Evolutionary conservation across 2,329 filamentous ascomycete genomes (phyloP).

Genomic region (Alternaria infectoria): DNA sequence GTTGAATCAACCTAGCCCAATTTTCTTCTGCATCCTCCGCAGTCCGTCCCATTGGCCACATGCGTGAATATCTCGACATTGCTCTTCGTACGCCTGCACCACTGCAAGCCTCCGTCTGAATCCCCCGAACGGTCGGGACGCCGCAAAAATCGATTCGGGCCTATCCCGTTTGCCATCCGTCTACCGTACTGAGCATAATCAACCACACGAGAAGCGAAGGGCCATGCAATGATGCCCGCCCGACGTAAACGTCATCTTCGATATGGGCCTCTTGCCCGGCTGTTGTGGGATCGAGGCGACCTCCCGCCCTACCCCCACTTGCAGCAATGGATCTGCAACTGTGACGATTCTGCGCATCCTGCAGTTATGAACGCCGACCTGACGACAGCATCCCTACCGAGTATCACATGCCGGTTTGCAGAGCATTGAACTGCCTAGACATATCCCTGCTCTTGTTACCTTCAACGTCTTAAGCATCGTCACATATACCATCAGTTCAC

Average conservation of each 20-base stretch:
- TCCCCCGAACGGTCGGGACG: constrained; percentile 7
- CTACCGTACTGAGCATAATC: neutral
- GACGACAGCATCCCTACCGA: neutral
- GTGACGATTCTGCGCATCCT: constrained; percentile 7
- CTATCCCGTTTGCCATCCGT: neutral
- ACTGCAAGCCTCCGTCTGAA: constrained; percentile 18
- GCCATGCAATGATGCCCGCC: constrained; percentile 2
- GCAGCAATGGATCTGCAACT: constrained; percentile 1
- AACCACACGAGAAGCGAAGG: neutral
- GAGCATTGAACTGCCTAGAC: neutral
- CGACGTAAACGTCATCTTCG: constrained; percentile 6
- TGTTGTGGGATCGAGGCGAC: neutral
- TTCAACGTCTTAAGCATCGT: neutral
- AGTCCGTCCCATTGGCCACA: constrained; percentile 20
- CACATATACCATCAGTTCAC: neutral
- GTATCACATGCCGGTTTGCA: neutral
- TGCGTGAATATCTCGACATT: constrained; percentile 10
- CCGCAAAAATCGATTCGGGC: neutral
- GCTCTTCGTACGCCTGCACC: constrained; percentile 18
- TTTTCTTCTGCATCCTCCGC: constrained; percentile 11
- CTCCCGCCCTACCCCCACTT: constrained; percentile 3
- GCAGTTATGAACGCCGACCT: constrained; percentile 8
- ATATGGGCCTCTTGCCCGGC: neutral
- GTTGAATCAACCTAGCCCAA: constrained; percentile 13
- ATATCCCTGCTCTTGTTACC: neutral